A percentile compares a stretch with the other conserved stretches of the same genome.
Evolutionary conservation across 1,284 basidiomycete genomes (phyloP).

Genomic region (Neonothopanus nambi): DNA sequence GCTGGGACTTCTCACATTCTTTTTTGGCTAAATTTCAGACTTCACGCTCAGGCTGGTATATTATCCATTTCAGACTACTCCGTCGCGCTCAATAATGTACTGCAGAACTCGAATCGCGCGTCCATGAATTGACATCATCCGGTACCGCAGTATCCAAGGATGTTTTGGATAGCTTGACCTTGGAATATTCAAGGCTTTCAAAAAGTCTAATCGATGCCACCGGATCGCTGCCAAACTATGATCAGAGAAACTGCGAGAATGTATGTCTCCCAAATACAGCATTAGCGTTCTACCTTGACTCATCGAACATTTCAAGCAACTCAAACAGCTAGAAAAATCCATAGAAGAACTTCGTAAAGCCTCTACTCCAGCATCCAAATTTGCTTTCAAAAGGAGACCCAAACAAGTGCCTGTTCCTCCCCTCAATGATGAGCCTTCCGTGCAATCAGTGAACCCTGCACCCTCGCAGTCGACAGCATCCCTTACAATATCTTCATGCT

Average conservation of each 20-base stretch:
- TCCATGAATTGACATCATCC: slow-evolving; percentile 32
- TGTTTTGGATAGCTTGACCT: slow-evolving; percentile 38
- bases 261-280: slow-evolving; percentile 44
- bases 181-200: slow-evolving; percentile 51
- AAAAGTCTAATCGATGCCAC: slow-evolving; percentile 64
- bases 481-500: slow-evolving; percentile 40
- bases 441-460: slow-evolving; percentile 13
- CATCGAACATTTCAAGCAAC: slow-evolving; percentile 46
- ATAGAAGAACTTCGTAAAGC: slow-evolving; percentile 51
- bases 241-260: slow-evolving; percentile 69
- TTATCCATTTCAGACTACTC: slow-evolving; percentile 2
- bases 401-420: slow-evolving; percentile 12
- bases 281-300: slow-evolving; percentile 3
- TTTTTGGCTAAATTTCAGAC: slow-evolving; percentile 49
- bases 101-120: slow-evolving; percentile 29
- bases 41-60: slow-evolving; percentile 44
- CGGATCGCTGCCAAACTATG: slow-evolving; percentile 66
- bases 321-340: slow-evolving; percentile 54
- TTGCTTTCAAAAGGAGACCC: slow-evolving; percentile 68
- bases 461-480: background rate
- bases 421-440: slow-evolving; percentile 9
- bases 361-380: slow-evolving; percentile 55
- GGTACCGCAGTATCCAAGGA: slow-evolving; percentile 22
- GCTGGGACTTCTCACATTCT: slow-evolving; percentile 44
- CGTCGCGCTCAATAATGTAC: slow-evolving; percentile 3